Conservation (phyloP, 2,329 filamentous ascomycete genomes). For the Pseudogymnoascus sp. region DNA sequence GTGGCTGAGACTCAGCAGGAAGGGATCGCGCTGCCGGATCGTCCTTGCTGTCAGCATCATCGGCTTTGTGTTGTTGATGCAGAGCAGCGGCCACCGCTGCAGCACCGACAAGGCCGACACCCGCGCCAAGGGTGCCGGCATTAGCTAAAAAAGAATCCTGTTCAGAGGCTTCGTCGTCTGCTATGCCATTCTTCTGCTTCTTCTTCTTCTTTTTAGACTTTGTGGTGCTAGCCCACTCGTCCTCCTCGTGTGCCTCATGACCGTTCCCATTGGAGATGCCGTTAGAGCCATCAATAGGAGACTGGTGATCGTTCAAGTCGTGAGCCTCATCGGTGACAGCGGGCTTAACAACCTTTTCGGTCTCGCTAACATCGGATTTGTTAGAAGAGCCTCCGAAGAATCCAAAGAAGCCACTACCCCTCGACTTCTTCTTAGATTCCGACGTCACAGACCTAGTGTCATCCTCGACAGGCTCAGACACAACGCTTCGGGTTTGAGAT, state of each 20-base stretch:
- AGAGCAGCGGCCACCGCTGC: constrained; percentile 33
- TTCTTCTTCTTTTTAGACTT: constrained; percentile 18
- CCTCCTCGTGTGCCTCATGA: constrained; percentile 19
- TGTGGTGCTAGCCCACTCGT: constrained; percentile 11
- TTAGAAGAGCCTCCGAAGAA: constrained; percentile 35
- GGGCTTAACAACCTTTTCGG: neutral
- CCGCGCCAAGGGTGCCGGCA: constrained; percentile 63
- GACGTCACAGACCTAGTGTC: constrained; percentile 45
- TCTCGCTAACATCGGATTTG: constrained; percentile 21
- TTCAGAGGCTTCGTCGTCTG: constrained; percentile 22
- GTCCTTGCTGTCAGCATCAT: constrained; percentile 23
- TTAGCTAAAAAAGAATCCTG: constrained; percentile 64
- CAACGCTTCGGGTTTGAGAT: neutral
- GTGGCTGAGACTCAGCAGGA: constrained; percentile 1
- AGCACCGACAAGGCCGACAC: constrained; percentile 55
- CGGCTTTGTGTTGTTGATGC: constrained; percentile 29
- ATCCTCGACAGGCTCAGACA: neutral
- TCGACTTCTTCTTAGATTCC: constrained; percentile 30
- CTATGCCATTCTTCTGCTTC: constrained; percentile 22
- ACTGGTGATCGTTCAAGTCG: neutral
- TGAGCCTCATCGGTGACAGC: neutral
- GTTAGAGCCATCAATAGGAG: constrained; percentile 8
- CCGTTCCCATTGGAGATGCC: constrained; percentile 22
- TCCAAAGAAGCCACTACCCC: constrained; percentile 39
- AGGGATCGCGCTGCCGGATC: constrained; percentile 15